Evolutionary conservation across 2,329 filamentous ascomycete species (phyloP).

Genomic region (Pyricularia sp.): DNA sequence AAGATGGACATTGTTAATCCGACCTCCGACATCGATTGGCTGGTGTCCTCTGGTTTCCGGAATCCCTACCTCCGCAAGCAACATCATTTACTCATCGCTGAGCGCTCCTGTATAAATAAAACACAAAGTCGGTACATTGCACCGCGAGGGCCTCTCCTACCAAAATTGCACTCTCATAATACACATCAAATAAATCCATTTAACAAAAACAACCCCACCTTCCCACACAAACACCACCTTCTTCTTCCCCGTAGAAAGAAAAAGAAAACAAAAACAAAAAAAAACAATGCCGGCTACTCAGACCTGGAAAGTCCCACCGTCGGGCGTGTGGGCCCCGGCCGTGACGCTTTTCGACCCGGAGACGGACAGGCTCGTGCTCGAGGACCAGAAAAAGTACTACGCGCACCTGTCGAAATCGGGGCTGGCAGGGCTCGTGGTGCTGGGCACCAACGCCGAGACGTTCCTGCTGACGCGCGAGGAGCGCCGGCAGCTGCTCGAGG

Average conservation of each 20-base stretch:
- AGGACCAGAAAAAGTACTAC: constrained; percentile 19
- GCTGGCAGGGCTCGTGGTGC: constrained; percentile 20
- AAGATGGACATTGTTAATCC: background rate
- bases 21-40: background rate
- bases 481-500: constrained; percentile 34
- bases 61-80: background rate
- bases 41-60: background rate
- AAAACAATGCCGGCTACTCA: background rate
- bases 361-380: constrained; percentile 18
- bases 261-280: too few species aligned
- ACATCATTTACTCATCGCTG: background rate
- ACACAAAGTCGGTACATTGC: background rate
- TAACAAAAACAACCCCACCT: background rate
- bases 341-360: constrained; percentile 23
- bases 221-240: too few species aligned
- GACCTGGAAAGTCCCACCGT: constrained; percentile 12
- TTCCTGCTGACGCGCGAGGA: constrained; percentile 24
- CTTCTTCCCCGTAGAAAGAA: background rate
- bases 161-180: background rate
- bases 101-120: background rate
- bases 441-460: constrained; percentile 24
- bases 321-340: constrained; percentile 22
- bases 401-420: constrained; percentile 17
- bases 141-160: background rate
- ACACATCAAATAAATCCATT: background rate